Base-by-base conservation (phyloP, 768 basidiomycete genomes). In the Suillus spraguei region DNA sequence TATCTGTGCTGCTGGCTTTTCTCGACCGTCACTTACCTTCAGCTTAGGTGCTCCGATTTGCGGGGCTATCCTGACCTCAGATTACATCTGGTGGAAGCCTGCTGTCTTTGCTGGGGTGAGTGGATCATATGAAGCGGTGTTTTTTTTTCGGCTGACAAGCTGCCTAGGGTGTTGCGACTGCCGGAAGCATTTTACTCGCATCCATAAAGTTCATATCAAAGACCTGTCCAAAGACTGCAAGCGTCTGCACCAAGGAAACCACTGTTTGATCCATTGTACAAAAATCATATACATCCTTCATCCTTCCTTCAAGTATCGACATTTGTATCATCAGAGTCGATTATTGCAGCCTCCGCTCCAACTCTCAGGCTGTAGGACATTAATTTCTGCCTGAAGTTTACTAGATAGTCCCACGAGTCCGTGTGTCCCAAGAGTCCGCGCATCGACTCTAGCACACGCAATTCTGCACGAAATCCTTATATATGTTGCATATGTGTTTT, bases 61-160 rank as follows among this genome's bases (percentile, higher is more conserved):
- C 42, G 87, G 87, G 1, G 83, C 85, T 4, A 74, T 88, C 22
- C 75, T 88, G 10, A 80, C 84, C 0, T 55, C 70, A 13, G 71
- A 76, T 4, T 86, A 82, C 67, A 71, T 80, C 5, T 88, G 87
- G 87, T 86, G 83, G 82, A 78, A 80, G 16, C 83, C 86, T 6
- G 81, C 81, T 3, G 52, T 86, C 16, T 88, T 87, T 67, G 76
- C 81, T 35, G 85, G 82, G 55, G 75, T 79, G 68, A 20, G 71
- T 66, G 5, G 50, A 52, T 20, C 9, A 33, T 52, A 17, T 20
- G 32, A 20, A 33, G 32, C 20, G 8, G 32, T 5, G 32, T 5
- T 52, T 20, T 28, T 33, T 52, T 33, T 52, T 10, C 9, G 17
- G 32, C 17, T 20, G 7, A 52, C 5, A 20, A 8, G 16, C 32